phyloP scores from a whole-genome alignment of 2,329 filamentous ascomycete genomes.

The Phyllosticta citrichinensis region DNA sequence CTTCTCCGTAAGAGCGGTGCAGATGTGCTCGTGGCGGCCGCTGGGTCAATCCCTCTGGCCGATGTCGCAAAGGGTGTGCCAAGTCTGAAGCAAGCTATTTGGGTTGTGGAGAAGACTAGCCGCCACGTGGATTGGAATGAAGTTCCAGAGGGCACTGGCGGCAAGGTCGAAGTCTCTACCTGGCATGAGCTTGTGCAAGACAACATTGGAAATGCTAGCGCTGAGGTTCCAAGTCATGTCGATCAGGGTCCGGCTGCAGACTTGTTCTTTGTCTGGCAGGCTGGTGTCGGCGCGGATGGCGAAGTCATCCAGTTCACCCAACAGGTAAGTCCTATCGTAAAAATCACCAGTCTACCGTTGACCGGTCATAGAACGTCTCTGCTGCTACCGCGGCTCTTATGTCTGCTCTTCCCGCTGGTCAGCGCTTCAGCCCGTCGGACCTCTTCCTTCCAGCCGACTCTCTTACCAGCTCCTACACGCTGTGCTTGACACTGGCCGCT shows the following conservation, averaged over 20 bases:
- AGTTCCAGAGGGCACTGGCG: constrained; percentile 65
- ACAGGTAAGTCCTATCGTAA: constrained; percentile 30
- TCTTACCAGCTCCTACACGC: constrained; percentile 67
- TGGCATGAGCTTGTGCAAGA: constrained; percentile 87
- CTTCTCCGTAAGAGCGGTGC: constrained; percentile 65
- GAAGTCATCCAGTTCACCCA: constrained; percentile 78
- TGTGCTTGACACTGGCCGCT: constrained; percentile 70
- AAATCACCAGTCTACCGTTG: background rate
- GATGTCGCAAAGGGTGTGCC: constrained; percentile 58
- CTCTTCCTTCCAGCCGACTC: constrained; percentile 78
- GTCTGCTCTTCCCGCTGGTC: constrained; percentile 61
- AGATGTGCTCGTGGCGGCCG: constrained; percentile 74
- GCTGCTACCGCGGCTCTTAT: constrained; percentile 73
- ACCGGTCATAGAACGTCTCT: constrained; percentile 57
- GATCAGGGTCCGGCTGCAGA: constrained; percentile 40
- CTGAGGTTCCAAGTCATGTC: constrained; percentile 55
- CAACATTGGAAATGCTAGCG: constrained; percentile 35
- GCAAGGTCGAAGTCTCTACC: constrained; percentile 70
- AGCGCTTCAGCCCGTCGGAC: constrained; percentile 65
- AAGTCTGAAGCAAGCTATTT: constrained; percentile 65
- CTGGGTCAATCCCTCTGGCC: constrained; percentile 77
- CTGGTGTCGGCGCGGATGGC: constrained; percentile 35
- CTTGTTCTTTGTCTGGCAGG: constrained; percentile 57
- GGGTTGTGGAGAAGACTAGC: constrained; percentile 87
- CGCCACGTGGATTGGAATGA: constrained; percentile 94